These are phyloP conservation scores for Albugo laibachii DNA, from an alignment of 352 stramenopile genomes.

Conservation along the genomic window DNA sequence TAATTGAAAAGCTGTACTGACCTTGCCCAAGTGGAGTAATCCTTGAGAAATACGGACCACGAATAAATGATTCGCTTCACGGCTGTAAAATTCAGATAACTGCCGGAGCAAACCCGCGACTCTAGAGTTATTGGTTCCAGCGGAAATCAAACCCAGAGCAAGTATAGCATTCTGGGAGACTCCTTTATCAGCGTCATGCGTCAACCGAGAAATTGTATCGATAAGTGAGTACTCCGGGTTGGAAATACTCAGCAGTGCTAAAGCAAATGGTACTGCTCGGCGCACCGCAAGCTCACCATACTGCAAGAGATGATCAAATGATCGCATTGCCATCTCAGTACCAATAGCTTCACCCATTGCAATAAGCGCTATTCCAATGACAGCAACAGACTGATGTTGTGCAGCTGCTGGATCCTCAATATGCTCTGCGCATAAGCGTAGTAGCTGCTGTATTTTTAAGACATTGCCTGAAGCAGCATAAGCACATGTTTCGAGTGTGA, in stretches of 20 bases:
- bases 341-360: constrained; percentile 95
- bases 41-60: constrained; percentile 97
- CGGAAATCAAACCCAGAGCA: constrained; percentile 89
- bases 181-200: constrained; percentile 92
- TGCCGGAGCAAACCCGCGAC: constrained; percentile 94
- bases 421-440: constrained; percentile 96
- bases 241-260: constrained; percentile 92
- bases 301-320: constrained; percentile 98
- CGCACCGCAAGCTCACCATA: constrained; percentile 97
- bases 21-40: constrained; percentile 97
- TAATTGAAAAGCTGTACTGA: constrained; percentile 1
- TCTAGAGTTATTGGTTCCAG: constrained; percentile 98
- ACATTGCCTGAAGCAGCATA: constrained; percentile 98
- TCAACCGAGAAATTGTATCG: constrained; percentile 96
- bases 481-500: constrained; percentile 95
- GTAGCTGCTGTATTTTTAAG: constrained; percentile 94
- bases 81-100: constrained; percentile 96
- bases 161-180: constrained; percentile 96
- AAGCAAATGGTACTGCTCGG: constrained; percentile 90
- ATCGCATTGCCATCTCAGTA: constrained; percentile 95
- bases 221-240: constrained; percentile 93
- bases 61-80: constrained; percentile 95
- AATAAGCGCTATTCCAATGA: constrained; percentile 96
- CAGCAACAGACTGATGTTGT: constrained; percentile 86
- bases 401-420: constrained; percentile 64